These are phyloP conservation scores for Chrysoporthe austroafricana DNA, from an alignment of 2,329 filamentous ascomycete species.

Conservation along the genomic window DNA sequence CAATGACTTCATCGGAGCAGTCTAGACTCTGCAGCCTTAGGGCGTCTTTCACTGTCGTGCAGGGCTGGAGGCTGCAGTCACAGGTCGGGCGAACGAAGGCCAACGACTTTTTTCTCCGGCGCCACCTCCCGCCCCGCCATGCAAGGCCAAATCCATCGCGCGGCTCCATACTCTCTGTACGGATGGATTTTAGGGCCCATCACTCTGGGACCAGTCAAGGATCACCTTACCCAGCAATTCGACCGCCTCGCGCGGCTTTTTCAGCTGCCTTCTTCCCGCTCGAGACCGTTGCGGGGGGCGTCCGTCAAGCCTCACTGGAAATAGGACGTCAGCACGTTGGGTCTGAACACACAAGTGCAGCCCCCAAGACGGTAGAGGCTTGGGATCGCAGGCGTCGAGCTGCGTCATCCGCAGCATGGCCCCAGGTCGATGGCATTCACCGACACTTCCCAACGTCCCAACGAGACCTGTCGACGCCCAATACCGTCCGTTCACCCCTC, in stretches of 20 bases:
- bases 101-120: neutral
- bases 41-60: neutral
- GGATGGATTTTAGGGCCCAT: neutral
- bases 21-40: neutral
- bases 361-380: neutral
- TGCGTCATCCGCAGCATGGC: neutral
- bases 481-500: neutral
- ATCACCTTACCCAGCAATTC: constrained; percentile 13
- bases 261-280: neutral
- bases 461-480: constrained; percentile 1
- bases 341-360: neutral
- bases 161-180: neutral
- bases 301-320: neutral
- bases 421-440: neutral
- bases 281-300: neutral
- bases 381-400: neutral
- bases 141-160: neutral
- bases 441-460: constrained; percentile 1
- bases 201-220: neutral
- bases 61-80: neutral
- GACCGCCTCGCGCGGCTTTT: constrained; percentile 10
- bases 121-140: neutral
- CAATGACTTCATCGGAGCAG: constrained; percentile 4
- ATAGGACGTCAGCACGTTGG: neutral
- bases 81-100: constrained; percentile 1